These are phyloP conservation scores for Solanum pinnatisectum DNA, from an alignment of 257 asterid genomes.

Conservation along the genomic window DNA sequence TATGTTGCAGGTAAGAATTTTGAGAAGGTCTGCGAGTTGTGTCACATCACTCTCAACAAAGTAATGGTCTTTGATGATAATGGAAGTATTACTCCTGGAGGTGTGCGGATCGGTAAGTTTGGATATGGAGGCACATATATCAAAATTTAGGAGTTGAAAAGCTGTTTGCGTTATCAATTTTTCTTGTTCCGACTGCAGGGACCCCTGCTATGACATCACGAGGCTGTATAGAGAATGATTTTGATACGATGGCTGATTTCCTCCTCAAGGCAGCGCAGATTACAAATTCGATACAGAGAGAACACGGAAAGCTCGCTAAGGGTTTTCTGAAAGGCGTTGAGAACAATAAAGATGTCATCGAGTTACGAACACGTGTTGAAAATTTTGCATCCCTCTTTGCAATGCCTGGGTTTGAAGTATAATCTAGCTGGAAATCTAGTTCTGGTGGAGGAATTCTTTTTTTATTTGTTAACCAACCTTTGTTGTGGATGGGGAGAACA, in stretches of 20 bases:
- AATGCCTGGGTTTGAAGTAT: conserved; percentile 79
- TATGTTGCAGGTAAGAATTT: conserved; percentile 49
- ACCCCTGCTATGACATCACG: conserved; percentile 93
- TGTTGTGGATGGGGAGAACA: background rate
- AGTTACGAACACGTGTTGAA: conserved; percentile 69
- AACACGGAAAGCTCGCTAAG: conserved; percentile 61
- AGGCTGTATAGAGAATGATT: conserved; percentile 80
- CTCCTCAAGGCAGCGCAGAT: conserved; percentile 65
- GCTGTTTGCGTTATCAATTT: background rate
- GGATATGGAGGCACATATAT: background rate
- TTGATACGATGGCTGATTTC: conserved; percentile 64
- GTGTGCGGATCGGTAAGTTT: conserved; percentile 76
- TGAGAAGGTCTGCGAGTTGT: conserved; percentile 78
- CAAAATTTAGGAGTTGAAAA: background rate
- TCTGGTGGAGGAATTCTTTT: background rate
- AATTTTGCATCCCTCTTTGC: conserved; percentile 77
- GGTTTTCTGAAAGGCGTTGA: conserved; percentile 63
- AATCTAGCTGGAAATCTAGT: background rate
- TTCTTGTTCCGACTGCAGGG: conserved; percentile 23
- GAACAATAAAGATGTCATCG: conserved; percentile 65
- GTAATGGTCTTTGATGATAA: conserved; percentile 65
- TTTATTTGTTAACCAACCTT: background rate
- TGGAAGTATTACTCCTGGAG: conserved; percentile 69
- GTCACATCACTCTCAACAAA: conserved; percentile 74
- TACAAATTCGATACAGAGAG: conserved; percentile 52